Evolutionary conservation across 2,329 filamentous ascomycete species (phyloP).

Genomic region (Penicillium brevicompactum): DNA sequence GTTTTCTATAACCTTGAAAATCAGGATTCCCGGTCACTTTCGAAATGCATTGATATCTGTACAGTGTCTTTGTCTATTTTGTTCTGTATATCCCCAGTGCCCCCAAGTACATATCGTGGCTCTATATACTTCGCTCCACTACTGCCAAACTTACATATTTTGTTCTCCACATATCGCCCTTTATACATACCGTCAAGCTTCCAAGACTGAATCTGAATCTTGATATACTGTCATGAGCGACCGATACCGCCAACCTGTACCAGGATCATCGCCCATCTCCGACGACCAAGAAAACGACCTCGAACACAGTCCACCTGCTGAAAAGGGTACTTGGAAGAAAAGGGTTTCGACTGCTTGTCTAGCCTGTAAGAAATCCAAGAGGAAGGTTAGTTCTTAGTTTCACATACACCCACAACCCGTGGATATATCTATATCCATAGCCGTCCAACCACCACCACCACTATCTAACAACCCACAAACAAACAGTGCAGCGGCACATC

Average conservation of each 20-base stretch:
- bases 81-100: background rate
- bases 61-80: background rate
- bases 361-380: slow-evolving; percentile 45
- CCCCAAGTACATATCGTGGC: background rate
- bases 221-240: slow-evolving; percentile 19
- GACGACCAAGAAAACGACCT: slow-evolving; percentile 1
- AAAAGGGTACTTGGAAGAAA: slow-evolving; percentile 34
- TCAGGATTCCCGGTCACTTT: background rate
- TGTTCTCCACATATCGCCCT: background rate
- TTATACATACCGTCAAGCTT: background rate
- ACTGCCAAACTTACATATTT: slow-evolving; percentile 1
- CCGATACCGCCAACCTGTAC: slow-evolving; percentile 27
- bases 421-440: too few relatives aligned
- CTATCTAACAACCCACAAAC: background rate
- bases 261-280: slow-evolving; percentile 25
- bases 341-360: slow-evolving; percentile 43
- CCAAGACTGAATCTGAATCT: too few relatives aligned
- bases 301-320: slow-evolving; percentile 8
- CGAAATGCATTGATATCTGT: slow-evolving; percentile 6
- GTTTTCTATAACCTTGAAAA: background rate
- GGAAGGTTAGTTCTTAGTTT: slow-evolving; percentile 30
- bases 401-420: too few relatives aligned
- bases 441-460: background rate
- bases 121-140: too few relatives aligned
- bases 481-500: slow-evolving; percentile 40